Evolutionary conservation across 345 rosid genomes (phyloP), one percentile per base, ranked within the genome.

Genomic region (Linum lewisii): DNA sequence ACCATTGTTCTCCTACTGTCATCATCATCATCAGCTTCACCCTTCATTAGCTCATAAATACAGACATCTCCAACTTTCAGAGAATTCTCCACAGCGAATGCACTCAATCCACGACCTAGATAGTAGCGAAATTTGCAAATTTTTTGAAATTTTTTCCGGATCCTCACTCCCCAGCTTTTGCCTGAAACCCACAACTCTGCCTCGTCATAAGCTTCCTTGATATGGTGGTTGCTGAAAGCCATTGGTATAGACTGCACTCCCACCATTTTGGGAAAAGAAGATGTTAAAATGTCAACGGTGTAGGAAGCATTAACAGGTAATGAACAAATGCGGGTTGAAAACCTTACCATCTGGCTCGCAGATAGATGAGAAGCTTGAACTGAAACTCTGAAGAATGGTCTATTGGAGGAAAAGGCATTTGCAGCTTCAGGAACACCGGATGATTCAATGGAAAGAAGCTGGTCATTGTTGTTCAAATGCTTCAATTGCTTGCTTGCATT

Each of bases 11-110:
- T 26, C 2, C 32, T 26, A 6, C 32, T 26, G 32, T 26, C 32
- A 26, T 26, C 32, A 26, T 6, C 32, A 26, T 26, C 32, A 26
- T 26, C 32, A n/a, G n/a, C n/a, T n/a, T n/a, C n/a, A n/a, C n/a
- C n/a, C n/a, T n/a, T n/a, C n/a, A n/a, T n/a, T n/a, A 54, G 26
- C 26, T 54, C 57, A 9, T 6, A 54, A 5, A 23, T 29, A 54
- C 57, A 54, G 15, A 54, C 26, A 23, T 54, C 57, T 54, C 57
- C 57, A 9, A 22, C 57, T 54, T 22, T 3, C 25, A 54, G 25
- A 20, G 25, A 54, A 54, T 54, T 54, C 29, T 22, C 57, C 4
- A 14, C 1, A 22, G 57, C 24, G 21, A 54, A 54, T 6, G 11
- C 57, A 1, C 13, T 5, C 57, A 29, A 54, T 8, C 57, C 57